Conservation (phyloP, 1,139 yeast species). For the Yamadazyma atlantica region DNA sequence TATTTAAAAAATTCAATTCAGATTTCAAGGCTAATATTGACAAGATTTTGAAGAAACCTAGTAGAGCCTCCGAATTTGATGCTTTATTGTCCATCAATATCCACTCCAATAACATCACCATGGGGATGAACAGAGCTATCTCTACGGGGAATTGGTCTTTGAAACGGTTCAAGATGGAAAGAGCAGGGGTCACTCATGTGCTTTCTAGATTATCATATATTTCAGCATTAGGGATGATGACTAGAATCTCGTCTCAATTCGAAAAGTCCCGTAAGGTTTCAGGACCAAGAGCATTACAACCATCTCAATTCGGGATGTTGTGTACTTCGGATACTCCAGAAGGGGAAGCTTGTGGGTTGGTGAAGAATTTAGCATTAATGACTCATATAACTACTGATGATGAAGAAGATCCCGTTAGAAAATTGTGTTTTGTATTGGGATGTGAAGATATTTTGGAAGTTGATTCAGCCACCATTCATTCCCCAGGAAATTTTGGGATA, state of each 20-base stretch:
- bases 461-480: conserved; percentile 82
- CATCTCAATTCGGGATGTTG: conserved; percentile 98
- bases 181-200: conserved; percentile 99
- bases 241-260: conserved; percentile 96
- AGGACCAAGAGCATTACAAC: conserved; percentile 98
- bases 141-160: conserved; percentile 99
- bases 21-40: conserved; percentile 95
- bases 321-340: conserved; percentile 99
- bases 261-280: conserved; percentile 97
- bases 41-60: conserved; percentile 89
- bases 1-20: conserved; percentile 90
- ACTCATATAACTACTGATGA: conserved; percentile 98
- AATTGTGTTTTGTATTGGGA: conserved; percentile 78
- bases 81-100: conserved; percentile 86
- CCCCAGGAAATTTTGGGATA: conserved; percentile 76
- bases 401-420: conserved; percentile 85
- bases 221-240: conserved; percentile 98
- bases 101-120: conserved; percentile 89
- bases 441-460: conserved; percentile 82
- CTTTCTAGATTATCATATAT: conserved; percentile 87
- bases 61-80: conserved; percentile 92
- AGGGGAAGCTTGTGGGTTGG: conserved; percentile 99
- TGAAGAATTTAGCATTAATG: conserved; percentile 94
- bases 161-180: conserved; percentile 98
- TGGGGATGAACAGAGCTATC: conserved; percentile 93